Evolutionary conservation across 164 flowering plant genomes (phyloP).

Genomic region (Stephania yunnanensis): DNA sequence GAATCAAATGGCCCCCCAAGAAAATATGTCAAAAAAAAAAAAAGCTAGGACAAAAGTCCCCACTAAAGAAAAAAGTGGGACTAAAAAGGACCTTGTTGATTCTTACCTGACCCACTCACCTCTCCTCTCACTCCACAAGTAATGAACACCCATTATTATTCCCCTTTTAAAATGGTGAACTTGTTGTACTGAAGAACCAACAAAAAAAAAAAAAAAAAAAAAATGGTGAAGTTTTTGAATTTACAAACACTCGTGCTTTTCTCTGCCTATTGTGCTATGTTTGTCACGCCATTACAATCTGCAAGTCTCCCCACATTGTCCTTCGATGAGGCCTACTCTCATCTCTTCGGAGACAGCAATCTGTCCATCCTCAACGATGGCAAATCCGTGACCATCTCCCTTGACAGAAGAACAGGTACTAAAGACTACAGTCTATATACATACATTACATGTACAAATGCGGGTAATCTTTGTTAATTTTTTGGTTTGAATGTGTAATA

Average conservation of each 20-base stretch:
- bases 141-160: background rate
- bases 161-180: background rate
- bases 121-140: background rate
- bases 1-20: too few relatives aligned
- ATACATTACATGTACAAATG: too few relatives aligned
- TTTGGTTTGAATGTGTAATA: too few relatives aligned
- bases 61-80: background rate
- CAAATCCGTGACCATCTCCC: background rate
- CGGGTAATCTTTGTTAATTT: too few relatives aligned
- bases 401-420: background rate
- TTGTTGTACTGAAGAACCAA: background rate
- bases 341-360: background rate
- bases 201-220: background rate
- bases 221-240: background rate
- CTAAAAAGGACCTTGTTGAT: background rate
- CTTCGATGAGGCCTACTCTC: background rate
- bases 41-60: too few relatives aligned
- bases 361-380: background rate
- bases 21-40: background rate
- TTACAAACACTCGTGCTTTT: background rate
- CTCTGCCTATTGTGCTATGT: background rate
- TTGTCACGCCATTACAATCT: background rate
- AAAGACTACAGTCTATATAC: background rate
- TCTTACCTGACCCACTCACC: conserved; percentile 1
- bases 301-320: background rate